Conservation (phyloP, 2,329 filamentous ascomycete species). For the Epichloe typhina region DNA sequence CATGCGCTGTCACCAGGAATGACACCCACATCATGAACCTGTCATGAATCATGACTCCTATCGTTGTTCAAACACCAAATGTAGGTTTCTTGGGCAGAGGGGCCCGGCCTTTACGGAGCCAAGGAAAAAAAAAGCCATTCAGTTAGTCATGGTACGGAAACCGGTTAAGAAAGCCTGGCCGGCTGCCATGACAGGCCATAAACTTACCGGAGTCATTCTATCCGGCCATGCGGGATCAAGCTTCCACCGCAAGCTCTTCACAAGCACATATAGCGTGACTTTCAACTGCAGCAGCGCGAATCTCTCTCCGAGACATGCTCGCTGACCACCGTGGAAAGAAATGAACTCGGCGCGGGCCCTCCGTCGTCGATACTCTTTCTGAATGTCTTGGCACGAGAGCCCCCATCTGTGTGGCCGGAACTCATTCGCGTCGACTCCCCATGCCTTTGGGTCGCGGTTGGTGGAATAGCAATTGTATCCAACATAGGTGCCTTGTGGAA, state of each 20-base stretch:
- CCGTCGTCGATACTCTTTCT: constrained; percentile 19
- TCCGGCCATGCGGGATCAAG: constrained; percentile 19
- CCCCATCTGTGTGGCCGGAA: constrained; percentile 29
- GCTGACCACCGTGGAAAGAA: constrained; percentile 26
- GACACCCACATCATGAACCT: neutral
- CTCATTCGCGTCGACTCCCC: constrained; percentile 20
- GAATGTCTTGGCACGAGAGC: constrained; percentile 19
- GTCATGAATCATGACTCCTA: neutral
- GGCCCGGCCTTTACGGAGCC: constrained; percentile 6
- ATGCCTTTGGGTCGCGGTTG: constrained; percentile 19
- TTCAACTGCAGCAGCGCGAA: constrained; percentile 26
- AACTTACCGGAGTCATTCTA: constrained; percentile 21
- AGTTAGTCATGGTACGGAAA: neutral
- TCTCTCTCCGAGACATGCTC: constrained; percentile 27
- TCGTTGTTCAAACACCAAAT: constrained; percentile 1
- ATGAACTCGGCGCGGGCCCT: constrained; percentile 26
- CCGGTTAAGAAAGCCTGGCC: neutral
- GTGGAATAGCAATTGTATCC: constrained; percentile 28
- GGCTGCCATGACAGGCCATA: neutral
- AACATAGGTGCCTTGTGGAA: constrained; percentile 24
- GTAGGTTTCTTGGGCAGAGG: constrained; percentile 6
- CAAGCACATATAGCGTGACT: constrained; percentile 19
- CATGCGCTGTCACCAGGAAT: neutral
- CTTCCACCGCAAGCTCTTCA: constrained; percentile 16
- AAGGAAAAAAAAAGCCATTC: neutral